These are phyloP conservation scores for Penicillium occitanis DNA, from an alignment of 2,329 filamentous ascomycete genomes.

Conservation along the genomic window DNA sequence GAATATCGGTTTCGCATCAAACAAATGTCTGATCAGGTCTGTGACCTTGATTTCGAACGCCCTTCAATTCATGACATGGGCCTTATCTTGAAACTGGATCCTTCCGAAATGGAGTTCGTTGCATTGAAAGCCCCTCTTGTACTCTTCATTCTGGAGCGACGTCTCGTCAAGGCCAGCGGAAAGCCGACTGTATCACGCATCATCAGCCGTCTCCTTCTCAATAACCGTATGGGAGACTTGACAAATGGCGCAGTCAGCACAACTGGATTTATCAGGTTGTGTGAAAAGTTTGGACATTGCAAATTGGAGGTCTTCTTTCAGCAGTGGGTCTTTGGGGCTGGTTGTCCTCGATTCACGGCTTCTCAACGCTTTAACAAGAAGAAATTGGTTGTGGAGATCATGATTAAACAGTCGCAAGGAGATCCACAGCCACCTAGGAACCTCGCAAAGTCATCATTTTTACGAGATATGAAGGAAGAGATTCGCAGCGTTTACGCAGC, in stretches of 20 bases:
- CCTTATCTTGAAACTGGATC: conserved; percentile 71
- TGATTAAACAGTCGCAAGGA: conserved; percentile 72
- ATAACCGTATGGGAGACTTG: conserved; percentile 79
- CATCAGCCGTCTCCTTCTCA: conserved; percentile 79
- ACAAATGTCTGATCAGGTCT: conserved; percentile 74
- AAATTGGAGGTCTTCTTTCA: conserved; percentile 88
- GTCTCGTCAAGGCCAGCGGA: conserved; percentile 83
- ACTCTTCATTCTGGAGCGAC: conserved; percentile 88
- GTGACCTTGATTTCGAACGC: conserved; percentile 75
- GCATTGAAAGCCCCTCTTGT: conserved; percentile 86
- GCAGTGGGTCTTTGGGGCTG: conserved; percentile 86
- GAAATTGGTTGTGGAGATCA: conserved; percentile 89
- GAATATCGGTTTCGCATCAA: conserved; percentile 92
- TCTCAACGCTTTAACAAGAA: conserved; percentile 97
- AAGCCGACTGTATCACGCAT: conserved; percentile 81
- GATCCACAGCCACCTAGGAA: conserved; percentile 56
- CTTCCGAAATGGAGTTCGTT: conserved; percentile 87
- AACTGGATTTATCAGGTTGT: conserved; percentile 75
- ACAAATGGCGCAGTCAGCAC: conserved; percentile 68
- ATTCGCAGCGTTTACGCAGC: conserved; percentile 67
- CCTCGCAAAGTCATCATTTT: conserved; percentile 72
- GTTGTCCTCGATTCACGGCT: conserved; percentile 83
- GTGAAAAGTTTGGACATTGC: conserved; percentile 84
- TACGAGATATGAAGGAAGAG: conserved; percentile 80
- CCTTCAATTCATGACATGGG: conserved; percentile 83